Evolutionary conservation across 441 rosid species (phyloP).

Genomic region (Aleurites moluccanus): DNA sequence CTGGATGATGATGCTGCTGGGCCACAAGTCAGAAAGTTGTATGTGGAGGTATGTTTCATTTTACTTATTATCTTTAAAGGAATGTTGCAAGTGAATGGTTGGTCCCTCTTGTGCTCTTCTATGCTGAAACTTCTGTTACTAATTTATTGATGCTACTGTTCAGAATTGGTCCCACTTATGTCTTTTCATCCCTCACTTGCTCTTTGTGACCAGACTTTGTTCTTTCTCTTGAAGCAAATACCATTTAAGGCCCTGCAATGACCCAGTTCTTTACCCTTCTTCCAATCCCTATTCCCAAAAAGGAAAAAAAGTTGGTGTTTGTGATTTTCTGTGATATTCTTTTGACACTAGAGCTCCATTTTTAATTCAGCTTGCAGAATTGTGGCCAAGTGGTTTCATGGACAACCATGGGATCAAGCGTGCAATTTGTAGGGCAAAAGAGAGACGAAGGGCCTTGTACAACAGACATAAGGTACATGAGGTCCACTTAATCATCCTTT

Average conservation of each 20-base stretch:
- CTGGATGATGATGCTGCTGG: conserved; percentile 92
- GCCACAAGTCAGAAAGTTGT: conserved; percentile 82
- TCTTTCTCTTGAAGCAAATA: conserved; percentile 5
- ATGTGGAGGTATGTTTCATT: conserved; percentile 65
- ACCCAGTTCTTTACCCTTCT: neutral
- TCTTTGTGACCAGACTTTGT: neutral
- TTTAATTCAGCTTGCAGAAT: conserved; percentile 67
- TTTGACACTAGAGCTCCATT: conserved; percentile 29
- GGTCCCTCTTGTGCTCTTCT: neutral
- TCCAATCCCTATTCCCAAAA: neutral
- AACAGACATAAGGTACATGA: conserved; percentile 55
- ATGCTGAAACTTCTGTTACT: conserved; percentile 1
- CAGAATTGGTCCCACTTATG: neutral
- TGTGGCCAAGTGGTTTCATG: conserved; percentile 93
- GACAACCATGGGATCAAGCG: conserved; percentile 90
- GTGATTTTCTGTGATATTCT: neutral
- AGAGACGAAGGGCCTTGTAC: conserved; percentile 55
- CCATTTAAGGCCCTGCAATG: neutral
- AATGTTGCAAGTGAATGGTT: conserved; percentile 1
- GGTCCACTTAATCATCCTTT: conserved; percentile 1
- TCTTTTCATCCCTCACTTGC: no score
- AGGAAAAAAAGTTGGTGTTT: conserved; percentile 4
- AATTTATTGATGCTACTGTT: neutral
- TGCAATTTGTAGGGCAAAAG: conserved; percentile 88
- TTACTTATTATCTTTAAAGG: conserved; percentile 5